Base-by-base conservation (phyloP, 495 filamentous ascomycete species). In the Stereocaulon alpinum region DNA sequence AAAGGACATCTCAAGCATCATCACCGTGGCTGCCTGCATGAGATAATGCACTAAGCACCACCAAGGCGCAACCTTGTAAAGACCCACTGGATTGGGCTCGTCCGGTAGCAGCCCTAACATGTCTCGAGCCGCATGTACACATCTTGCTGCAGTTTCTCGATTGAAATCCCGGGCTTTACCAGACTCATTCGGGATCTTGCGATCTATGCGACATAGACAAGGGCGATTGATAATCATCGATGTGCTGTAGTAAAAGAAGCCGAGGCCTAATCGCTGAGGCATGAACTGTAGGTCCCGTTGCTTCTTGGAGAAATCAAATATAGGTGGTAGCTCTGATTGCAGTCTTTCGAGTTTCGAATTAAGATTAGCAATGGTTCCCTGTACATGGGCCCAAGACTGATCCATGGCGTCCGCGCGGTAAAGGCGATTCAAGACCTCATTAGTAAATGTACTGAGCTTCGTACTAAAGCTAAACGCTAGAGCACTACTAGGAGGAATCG, bases 21-120 rank as follows among this genome's bases (percentile, higher is more conserved):
- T 69, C 14, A 86, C 76, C 1, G 77, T 80, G 4, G 76, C 70
- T 0, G 82, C 78, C 69, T 86, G 82, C 74, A 84, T 85, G 20
- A 88, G 68, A 55, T 82, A 81, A 63, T 88, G 85, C 15, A 88
- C 69, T 11, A 83, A 70, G 48, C 75, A 79, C 82, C 82, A 88
- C 83, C 84, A 88, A 14, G 83, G 82, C 7, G 75, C 67, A 6
- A 79, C 70, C n/a, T 72, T 66, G 60, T 85, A 84, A 6, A 86
- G 69, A 29, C 71, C 73, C 20, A 72, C 60, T 4, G 73, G 66
- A 44, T 78, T 70, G 1, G 75, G 73, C 27, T 70, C 61, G 37
- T 78, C 73, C 0, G 78, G 80, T 6, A 87, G 68, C 32, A 86
- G 66, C 18, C 74, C 71, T 1, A 86, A 70, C 67, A 81, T 79